Evolutionary conservation across 805 yeast species (phyloP).

Genomic region (Monosporozyma aerobia): DNA sequence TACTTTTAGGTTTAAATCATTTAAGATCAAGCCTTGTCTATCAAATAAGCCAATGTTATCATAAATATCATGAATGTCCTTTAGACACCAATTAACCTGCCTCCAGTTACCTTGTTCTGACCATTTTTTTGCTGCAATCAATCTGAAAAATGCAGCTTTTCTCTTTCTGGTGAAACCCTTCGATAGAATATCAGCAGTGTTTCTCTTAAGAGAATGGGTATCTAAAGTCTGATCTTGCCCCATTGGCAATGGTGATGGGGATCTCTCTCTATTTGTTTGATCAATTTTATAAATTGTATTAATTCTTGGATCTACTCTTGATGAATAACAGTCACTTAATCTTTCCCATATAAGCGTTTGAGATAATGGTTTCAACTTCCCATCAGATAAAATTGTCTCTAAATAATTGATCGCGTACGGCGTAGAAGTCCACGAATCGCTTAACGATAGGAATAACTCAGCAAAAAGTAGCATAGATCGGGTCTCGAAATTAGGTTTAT

Average conservation of each 20-base stretch:
- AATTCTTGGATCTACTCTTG: slow-evolving; percentile 34
- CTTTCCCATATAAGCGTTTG: slow-evolving; percentile 46
- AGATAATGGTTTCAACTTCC: slow-evolving; percentile 36
- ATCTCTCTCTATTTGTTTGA: slow-evolving; percentile 3
- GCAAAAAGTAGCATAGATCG: slow-evolving; percentile 58
- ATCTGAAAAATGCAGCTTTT: slow-evolving; percentile 68
- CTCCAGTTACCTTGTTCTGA: slow-evolving; percentile 31
- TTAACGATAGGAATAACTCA: slow-evolving; percentile 49
- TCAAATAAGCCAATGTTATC: slow-evolving; percentile 11
- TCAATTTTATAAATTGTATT: slow-evolving; percentile 15
- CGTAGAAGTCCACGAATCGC: slow-evolving; percentile 35
- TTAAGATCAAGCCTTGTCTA: slow-evolving; percentile 17
- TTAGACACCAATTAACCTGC: slow-evolving; percentile 26
- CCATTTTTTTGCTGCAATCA: slow-evolving; percentile 71
- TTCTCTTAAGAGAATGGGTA: background rate
- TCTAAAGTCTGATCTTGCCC: background rate
- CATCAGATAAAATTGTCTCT: slow-evolving; percentile 38
- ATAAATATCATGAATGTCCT: slow-evolving; percentile 28
- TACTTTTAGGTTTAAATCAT: slow-evolving; percentile 11
- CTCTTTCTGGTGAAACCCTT: slow-evolving; percentile 55
- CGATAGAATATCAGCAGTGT: slow-evolving; percentile 25
- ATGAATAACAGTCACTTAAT: slow-evolving; percentile 42
- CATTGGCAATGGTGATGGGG: background rate
- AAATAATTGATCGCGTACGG: slow-evolving; percentile 37
- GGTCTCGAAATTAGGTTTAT: slow-evolving; percentile 54